These are phyloP conservation scores for Knufia petricola DNA, from an alignment of 2,329 filamentous ascomycete genomes.

Conservation along the genomic window DNA sequence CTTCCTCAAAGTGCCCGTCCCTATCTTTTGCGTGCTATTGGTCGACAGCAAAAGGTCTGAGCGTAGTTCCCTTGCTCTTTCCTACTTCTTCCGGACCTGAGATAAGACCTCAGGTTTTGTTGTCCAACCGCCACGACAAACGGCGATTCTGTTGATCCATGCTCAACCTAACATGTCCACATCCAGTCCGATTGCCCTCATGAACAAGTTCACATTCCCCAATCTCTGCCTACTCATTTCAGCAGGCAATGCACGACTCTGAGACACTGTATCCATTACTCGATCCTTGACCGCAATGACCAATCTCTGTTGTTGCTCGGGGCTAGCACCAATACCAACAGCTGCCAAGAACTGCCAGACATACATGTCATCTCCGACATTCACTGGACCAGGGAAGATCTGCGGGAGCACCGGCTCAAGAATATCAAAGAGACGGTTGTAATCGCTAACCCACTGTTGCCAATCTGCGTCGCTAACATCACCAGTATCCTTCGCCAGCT, in stretches of 20 bases:
- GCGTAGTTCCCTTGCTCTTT: no score
- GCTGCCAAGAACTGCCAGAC: conserved; percentile 97
- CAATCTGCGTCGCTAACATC: conserved; percentile 62
- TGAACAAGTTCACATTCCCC: conserved; percentile 92
- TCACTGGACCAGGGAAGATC: conserved; percentile 87
- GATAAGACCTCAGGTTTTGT: no score
- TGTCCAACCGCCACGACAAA: not conserved
- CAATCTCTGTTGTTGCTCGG: conserved; percentile 88
- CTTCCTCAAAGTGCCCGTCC: no score
- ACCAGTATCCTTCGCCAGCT: conserved; percentile 78
- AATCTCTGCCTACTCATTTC: conserved; percentile 77
- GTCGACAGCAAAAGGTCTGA: no score
- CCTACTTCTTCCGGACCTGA: no score
- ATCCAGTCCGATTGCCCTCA: conserved; percentile 97
- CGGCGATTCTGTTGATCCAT: not conserved
- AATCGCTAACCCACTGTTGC: conserved; percentile 73
- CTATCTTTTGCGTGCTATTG: no score
- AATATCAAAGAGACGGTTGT: conserved; percentile 77
- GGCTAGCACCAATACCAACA: conserved; percentile 84
- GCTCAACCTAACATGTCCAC: conserved; percentile 61
- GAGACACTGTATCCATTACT: conserved; percentile 85
- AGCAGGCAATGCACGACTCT: conserved; percentile 79
- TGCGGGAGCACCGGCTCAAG: conserved; percentile 74
- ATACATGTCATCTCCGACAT: conserved; percentile 84
- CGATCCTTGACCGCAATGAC: conserved; percentile 95